Evolutionary conservation across 208 protist species (phyloP), one percentile per base, ranked within the genome.

Genomic region (Plasmodiophora brassicae): DNA sequence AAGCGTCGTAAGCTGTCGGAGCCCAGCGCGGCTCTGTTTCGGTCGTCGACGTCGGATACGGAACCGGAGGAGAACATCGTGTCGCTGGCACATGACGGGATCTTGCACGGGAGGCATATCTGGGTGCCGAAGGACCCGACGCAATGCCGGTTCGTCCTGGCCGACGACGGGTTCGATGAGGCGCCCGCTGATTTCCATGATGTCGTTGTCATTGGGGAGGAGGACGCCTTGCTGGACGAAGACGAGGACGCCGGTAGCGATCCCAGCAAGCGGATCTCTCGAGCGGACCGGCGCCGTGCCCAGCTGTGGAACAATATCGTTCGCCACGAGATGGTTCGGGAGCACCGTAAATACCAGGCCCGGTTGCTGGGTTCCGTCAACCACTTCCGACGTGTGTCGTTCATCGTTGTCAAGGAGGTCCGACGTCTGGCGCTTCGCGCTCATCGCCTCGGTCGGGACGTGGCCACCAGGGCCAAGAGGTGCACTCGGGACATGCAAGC

Each of bases 401-500:
- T 78, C n/a, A 78, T 78, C 41, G 65, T 38, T 78, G 65, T 78
- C 41, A 78, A 78, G 41, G 65, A 78, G 65, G 65, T 78, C 41
- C 65, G 65, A 5, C 5, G 65, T 14, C n/a, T 78, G 65, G 65
- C 65, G n/a, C n/a, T 78, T n/a, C 5, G n/a, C 14, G 32, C 32
- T 32, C 65, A 78, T 32, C 5, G 65, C 32, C n/a, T 78, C 10
- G 41, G 65, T 32, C 45, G 87, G 8, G 87, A 89, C 35, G 54
- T 54, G 22, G 57, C 41, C 10, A 85, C 38, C 32, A 10, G 87
- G 10, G 46, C 87, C 46, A 32, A 36, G 20, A 32, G 87, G 35
- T 71, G 57, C 41, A 45, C 86, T 36, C 87, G 87, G 20, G 87
- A 89, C 38, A 89, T 89, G 87, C 87, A 89, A 39, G 44, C 72